Base-by-base conservation (phyloP, 495 filamentous ascomycete genomes). In the Corynascus novoguineensis region DNA sequence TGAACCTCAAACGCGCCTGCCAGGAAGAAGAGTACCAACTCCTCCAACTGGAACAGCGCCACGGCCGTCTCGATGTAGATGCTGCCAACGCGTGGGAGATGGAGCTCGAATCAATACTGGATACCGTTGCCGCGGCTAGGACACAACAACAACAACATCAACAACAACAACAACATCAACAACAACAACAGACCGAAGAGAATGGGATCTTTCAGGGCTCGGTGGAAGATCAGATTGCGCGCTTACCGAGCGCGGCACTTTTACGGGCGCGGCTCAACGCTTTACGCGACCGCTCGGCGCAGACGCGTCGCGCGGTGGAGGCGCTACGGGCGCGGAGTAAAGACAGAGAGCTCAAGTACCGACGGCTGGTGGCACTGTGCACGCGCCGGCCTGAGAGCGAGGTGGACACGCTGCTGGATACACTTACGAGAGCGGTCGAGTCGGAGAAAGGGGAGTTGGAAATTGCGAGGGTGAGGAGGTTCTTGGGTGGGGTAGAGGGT, bases 381-480 rank as follows among this genome's bases (percentile, higher is more conserved):
- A 88, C 86, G 10, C 78, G 78, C 5, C 78, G 87, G 12, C 74
- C 76, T 7, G 85, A 88, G 54, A 70, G 70, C 9, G 76, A 81
- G 54, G 81, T 91, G 1, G 89, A 91, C 53, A 73, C 70, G n/a
- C 64, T 82, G 49, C 60, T 90, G 2, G 81, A 81, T 54, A 78
- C 75, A 10, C 66, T 92, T 27, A 73, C 86, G 40, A 69, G 76
- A 46, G 89, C 89, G 14, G 83, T 92, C 9, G 86, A 90, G 68
- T 88, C 84, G 60, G 88, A 92, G 62, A 76, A 78, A 40, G 80
- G 78, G 4, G 84, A 84, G 42, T 74, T 87, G 4, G 88, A 91
- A 64, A 78, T 87, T 24, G 79, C 78, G 21, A 73, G 88, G 29
- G 84, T 92, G 25, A 74, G 81, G 64, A 80, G 88, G 47, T 90